Evolutionary conservation across 1,139 yeast species (phyloP), one percentile per base, ranked within the genome.

Genomic region (Saccharomyces hybrid): DNA sequence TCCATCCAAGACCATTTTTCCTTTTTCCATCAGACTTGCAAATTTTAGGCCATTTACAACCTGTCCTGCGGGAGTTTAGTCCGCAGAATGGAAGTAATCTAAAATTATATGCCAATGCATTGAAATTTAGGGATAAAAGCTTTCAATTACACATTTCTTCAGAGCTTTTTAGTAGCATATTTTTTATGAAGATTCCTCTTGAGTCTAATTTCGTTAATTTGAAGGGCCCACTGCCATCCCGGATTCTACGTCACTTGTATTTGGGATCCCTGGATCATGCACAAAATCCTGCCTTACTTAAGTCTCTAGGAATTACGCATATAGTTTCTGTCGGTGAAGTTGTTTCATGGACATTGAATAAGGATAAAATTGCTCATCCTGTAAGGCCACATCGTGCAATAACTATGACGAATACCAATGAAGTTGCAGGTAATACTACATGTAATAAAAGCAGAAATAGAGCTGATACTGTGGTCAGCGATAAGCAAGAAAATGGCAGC

Each of bases 261-360:
- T 75, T 93, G 54, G 99, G 99, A 0, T 86, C 95, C 1, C 74
- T 90, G 52, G 79, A 74, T 51, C 97, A 93, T 71, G 98, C 98
- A 5, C 83, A 82, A 59, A 81, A 84, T 62, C 77, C 86, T 2
- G 80, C 82, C 4, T 71, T 91, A 62, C 73, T 93, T 55, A 70
- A 74, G 32, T 78, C 78, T 52, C 71, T 93, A 25, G 93, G 90
- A 0, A 88, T 93, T 54, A 79, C 78, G 29, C 82, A 88, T 56
- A 78, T 93, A 13, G 82, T 93, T 5, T 86, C 96, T 2, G 97
- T 93, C 7, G 99, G 98, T 0, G 98, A 91, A 65, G 74, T 73
- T 9, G 74, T 89, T n/a, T 74, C 80, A 2, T 90, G 97, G 73
- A 62, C 74, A 9, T 42, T 47, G n/a, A 51, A 41, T 41, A 19